These are phyloP conservation scores for sorghum (Sorghum bicolor) DNA, from an alignment of 176 grass and related monocot species.

Conservation along the genomic window DNA sequence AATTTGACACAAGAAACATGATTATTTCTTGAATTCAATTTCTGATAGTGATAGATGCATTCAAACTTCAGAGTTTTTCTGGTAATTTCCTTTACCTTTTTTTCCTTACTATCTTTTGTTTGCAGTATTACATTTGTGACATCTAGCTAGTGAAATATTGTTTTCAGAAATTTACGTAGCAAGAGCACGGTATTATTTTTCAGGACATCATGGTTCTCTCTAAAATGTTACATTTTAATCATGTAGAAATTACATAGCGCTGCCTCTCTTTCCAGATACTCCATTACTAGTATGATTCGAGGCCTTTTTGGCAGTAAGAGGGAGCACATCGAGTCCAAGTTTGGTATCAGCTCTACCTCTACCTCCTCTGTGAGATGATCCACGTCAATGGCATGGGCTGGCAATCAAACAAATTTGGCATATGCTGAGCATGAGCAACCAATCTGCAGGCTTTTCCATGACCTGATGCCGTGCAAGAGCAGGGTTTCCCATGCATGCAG, in stretches of 20 bases:
- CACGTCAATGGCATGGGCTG: not conserved
- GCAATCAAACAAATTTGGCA: not conserved
- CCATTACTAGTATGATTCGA: not conserved
- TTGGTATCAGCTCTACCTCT: not conserved
- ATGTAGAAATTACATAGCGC: not conserved
- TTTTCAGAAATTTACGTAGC: not conserved
- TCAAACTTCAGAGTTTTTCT: not conserved
- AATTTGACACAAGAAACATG: not conserved
- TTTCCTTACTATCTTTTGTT: not conserved
- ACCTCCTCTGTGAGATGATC: not conserved
- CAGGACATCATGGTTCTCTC: not conserved
- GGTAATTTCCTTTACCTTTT: not conserved
- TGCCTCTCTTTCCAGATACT: not conserved
- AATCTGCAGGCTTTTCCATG: not conserved
- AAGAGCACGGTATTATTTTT: not conserved
- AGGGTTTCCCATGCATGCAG: not conserved
- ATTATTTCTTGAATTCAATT: not conserved
- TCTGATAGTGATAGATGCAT: not conserved
- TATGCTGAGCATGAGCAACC: not conserved
- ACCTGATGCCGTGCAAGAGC: not conserved
- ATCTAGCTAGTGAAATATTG: not conserved
- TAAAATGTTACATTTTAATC: not conserved
- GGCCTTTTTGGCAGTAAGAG: not conserved
- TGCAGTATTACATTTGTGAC: not conserved
- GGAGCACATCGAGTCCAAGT: not conserved